phyloP scores from a whole-genome alignment of 805 yeast species.

The Candida koratica region DNA sequence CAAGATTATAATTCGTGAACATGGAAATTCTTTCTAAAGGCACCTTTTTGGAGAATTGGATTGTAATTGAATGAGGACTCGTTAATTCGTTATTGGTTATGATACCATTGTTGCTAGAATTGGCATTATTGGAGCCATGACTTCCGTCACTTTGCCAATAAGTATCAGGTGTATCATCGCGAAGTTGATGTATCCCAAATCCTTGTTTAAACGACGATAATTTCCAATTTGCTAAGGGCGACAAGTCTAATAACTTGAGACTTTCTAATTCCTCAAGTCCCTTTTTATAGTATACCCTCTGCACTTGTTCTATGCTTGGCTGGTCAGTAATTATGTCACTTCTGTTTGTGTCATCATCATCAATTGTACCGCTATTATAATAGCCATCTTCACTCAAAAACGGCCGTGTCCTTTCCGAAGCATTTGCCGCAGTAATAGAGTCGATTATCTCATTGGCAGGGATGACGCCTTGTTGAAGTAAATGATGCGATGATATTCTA shows the following conservation, averaged over 20 bases:
- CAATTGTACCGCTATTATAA: conserved; percentile 5
- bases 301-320: conserved; percentile 39
- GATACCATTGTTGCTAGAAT: conserved; percentile 17
- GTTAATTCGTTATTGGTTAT: conserved; percentile 35
- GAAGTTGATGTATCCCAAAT: conserved; percentile 63
- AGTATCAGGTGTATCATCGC: conserved; percentile 66
- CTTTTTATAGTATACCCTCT: conserved; percentile 34
- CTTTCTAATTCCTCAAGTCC: conserved; percentile 57
- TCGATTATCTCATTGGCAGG: conserved; percentile 29
- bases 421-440: conserved; percentile 22
- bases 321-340: conserved; percentile 21
- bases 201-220: conserved; percentile 74
- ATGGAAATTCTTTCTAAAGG: conserved; percentile 63
- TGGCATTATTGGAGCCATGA: conserved; percentile 26
- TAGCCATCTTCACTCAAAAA: conserved; percentile 13
- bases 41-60: conserved; percentile 77
- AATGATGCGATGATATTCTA: conserved; percentile 13
- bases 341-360: conserved; percentile 11
- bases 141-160: conserved; percentile 96
- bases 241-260: conserved; percentile 65
- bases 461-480: conserved; percentile 27
- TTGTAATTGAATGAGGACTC: conserved; percentile 78
- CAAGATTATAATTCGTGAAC: conserved; percentile 65
- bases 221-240: conserved; percentile 79
- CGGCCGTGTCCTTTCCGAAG: conserved; percentile 14